These are phyloP conservation scores for Colletotrichum echinochloae DNA, from an alignment of 2,329 filamentous ascomycete species.

Conservation along the genomic window DNA sequence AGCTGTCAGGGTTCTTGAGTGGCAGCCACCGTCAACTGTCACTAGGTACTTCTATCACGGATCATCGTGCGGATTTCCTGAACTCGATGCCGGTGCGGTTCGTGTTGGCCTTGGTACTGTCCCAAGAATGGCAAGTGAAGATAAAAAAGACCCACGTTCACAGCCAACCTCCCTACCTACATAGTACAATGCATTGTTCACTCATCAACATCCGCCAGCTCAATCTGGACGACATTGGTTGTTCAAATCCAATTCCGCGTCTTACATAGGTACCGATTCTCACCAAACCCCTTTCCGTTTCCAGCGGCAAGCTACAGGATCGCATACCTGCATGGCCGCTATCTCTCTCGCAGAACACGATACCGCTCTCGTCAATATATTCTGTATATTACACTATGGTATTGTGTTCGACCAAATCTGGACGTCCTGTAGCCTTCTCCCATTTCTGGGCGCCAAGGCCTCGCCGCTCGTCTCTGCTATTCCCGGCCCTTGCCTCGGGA, in stretches of 20 bases:
- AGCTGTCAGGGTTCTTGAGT: neutral
- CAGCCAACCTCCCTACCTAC: too few species aligned
- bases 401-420: neutral
- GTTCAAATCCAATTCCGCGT: neutral
- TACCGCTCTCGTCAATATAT: neutral
- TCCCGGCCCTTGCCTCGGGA: too few species aligned
- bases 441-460: neutral
- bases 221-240: neutral
- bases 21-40: neutral
- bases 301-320: neutral
- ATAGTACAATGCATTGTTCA: too few species aligned
- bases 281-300: neutral
- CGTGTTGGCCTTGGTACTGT: neutral
- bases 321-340: neutral
- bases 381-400: neutral
- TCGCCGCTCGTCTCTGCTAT: neutral
- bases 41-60: neutral
- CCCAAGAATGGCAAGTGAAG: conserved; percentile 24
- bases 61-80: too few species aligned
- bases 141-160: neutral
- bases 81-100: neutral
- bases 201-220: neutral
- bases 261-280: neutral
- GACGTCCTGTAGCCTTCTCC: neutral
- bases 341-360: neutral